phyloP scores from a whole-genome alignment of 306 rosid genomes.

The Ziziphus jujuba region DNA sequence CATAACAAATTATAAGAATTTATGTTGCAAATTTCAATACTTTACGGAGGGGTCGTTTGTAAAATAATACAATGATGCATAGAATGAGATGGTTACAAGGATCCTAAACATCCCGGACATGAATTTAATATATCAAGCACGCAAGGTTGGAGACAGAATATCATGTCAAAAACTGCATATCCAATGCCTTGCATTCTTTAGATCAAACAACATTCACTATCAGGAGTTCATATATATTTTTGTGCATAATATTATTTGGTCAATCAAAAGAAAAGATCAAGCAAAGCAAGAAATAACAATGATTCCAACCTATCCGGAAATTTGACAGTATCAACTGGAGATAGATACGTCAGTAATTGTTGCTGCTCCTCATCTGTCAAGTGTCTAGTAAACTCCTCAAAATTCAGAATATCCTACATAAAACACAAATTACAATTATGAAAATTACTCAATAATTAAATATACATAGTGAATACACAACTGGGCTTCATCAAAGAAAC shows the following conservation, averaged over 20 bases:
- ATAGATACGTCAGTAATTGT: conserved; percentile 73
- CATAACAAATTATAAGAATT: conserved; percentile 1
- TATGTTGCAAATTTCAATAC: neutral
- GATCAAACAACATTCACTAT: conserved; percentile 9
- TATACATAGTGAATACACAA: neutral
- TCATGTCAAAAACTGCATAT: neutral
- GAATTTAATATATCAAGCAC: conserved; percentile 6
- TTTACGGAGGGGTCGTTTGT: neutral
- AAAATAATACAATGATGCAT: conserved; percentile 5
- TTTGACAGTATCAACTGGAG: conserved; percentile 63
- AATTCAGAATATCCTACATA: conserved; percentile 72
- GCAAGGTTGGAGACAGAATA: neutral
- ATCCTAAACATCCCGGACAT: conserved; percentile 4
- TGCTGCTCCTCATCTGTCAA: conserved; percentile 90
- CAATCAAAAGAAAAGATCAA: neutral
- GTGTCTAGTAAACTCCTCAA: conserved; percentile 68
- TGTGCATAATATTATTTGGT: conserved; percentile 3
- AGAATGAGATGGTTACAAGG: conserved; percentile 12
- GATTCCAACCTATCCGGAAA: conserved; percentile 77
- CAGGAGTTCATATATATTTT: neutral
- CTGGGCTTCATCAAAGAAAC: neutral
- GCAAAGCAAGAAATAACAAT: conserved; percentile 16
- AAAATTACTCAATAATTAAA: conserved; percentile 25
- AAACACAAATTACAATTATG: conserved; percentile 31
- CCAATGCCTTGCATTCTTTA: conserved; percentile 5